Conservation (phyloP, 495 filamentous ascomycete genomes). For the Neurospora sp. region DNA sequence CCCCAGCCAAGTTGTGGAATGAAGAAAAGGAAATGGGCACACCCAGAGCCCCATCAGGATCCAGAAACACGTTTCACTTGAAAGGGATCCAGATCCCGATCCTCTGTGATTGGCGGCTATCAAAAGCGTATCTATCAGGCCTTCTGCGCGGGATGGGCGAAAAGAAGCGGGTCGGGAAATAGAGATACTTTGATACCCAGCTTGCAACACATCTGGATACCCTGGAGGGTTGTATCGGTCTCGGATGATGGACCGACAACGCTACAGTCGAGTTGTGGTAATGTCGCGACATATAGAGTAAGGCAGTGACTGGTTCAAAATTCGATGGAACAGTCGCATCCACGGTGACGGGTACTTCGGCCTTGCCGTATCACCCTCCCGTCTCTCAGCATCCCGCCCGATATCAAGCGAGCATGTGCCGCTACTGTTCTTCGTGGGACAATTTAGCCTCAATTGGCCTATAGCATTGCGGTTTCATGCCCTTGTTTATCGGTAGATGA, state of each 20-base stretch:
- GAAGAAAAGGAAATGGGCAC: neutral
- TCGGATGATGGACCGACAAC: neutral
- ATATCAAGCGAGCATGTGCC: neutral
- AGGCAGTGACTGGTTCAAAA: neutral
- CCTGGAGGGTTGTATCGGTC: neutral
- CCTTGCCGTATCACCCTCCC: neutral
- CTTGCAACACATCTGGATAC: neutral
- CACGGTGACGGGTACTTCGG: neutral
- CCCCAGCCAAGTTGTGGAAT: neutral
- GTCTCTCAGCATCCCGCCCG: neutral
- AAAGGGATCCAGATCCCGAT: neutral
- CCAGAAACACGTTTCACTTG: neutral
- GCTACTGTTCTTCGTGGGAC: neutral
- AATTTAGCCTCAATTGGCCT: neutral
- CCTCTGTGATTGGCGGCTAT: neutral
- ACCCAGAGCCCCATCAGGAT: neutral
- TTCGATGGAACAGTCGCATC: neutral
- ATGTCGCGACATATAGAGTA: neutral
- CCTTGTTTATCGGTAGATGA: neutral
- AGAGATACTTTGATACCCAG: neutral
- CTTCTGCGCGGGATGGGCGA: neutral
- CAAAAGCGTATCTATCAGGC: neutral
- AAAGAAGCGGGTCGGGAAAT: neutral
- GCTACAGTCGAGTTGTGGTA: neutral
- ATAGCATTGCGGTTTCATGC: neutral